A percentile compares a stretch with the other conserved stretches of the same genome.
phyloP scores from a whole-genome alignment of 2,329 filamentous ascomycete genomes.

The Fusarium duplospermum region DNA sequence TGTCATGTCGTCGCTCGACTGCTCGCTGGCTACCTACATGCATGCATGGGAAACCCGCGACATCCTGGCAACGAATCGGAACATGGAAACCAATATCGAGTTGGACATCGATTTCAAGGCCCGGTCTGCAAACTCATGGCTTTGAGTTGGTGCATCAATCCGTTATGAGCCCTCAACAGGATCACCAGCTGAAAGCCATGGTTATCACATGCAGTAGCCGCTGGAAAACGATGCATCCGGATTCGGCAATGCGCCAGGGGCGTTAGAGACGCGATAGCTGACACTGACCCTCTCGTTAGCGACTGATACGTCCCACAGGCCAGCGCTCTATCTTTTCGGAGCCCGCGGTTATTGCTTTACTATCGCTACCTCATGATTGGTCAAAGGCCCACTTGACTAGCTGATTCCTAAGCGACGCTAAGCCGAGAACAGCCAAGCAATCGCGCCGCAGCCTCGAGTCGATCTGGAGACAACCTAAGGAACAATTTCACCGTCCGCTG shows the following conservation, averaged over 20 bases:
- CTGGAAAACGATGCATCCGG: background rate
- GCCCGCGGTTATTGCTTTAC: background rate
- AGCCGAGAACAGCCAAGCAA: constrained; percentile 44
- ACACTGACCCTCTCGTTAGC: constrained; percentile 7
- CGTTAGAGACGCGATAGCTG: constrained; percentile 5
- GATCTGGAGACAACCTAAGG: constrained; percentile 33
- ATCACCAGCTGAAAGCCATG: background rate
- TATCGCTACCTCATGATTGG: constrained; percentile 43
- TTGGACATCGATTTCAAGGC: background rate
- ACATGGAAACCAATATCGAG: background rate
- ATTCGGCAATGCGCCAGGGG: background rate
- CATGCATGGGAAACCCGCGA: background rate
- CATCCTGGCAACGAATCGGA: background rate
- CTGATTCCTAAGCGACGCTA: constrained; percentile 43
- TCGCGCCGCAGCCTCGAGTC: constrained; percentile 36
- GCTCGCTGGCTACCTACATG: background rate
- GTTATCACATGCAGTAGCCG: constrained; percentile 26
- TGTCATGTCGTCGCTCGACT: background rate
- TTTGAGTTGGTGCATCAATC: background rate
- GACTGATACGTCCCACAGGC: background rate
- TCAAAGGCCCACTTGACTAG: constrained; percentile 19
- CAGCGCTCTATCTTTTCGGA: background rate
- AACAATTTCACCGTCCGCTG: constrained; percentile 46
- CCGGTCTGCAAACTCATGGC: background rate
- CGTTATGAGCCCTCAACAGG: background rate